A percentile compares a stretch with the other conserved stretches of the same genome.
phyloP scores from a whole-genome alignment of 495 filamentous ascomycete genomes.

The Eremomyces bilateralis region DNA sequence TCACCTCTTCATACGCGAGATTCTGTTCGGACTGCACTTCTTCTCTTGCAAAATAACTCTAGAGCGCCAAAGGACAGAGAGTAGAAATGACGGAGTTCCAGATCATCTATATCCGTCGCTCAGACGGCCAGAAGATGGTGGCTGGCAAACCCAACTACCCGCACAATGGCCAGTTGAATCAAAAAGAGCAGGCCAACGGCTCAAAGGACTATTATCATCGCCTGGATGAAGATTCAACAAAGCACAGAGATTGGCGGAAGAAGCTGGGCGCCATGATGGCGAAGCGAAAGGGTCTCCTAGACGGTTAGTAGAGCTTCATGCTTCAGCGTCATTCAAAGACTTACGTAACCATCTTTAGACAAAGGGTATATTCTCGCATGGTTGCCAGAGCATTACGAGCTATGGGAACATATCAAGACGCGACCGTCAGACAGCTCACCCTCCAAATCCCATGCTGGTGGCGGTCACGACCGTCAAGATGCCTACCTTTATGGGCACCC shows the following conservation, averaged over 20 bases:
- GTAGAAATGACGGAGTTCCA: too few species aligned
- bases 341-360: conserved; percentile 15
- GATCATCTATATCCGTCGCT: too few species aligned
- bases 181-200: too few species aligned
- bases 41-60: too few species aligned
- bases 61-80: too few species aligned
- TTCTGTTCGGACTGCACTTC: too few species aligned
- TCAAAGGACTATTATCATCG: too few species aligned
- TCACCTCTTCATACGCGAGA: too few species aligned
- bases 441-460: conserved; percentile 19
- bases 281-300: conserved; percentile 20
- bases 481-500: conserved; percentile 42
- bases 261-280: conserved; percentile 30
- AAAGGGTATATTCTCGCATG: conserved; percentile 27
- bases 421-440: conserved; percentile 13
- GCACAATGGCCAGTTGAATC: too few species aligned
- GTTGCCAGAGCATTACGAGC: conserved; percentile 33
- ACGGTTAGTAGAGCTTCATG: conserved; percentile 10
- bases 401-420: conserved; percentile 34
- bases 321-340: conserved; percentile 2
- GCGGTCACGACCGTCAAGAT: conserved; percentile 27
- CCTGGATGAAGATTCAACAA: too few species aligned
- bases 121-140: too few species aligned
- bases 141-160: too few species aligned
- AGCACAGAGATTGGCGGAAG: conserved; percentile 30